Conservation (phyloP, 1,284 basidiomycete genomes). For the Afroboletus lepidellus region DNA sequence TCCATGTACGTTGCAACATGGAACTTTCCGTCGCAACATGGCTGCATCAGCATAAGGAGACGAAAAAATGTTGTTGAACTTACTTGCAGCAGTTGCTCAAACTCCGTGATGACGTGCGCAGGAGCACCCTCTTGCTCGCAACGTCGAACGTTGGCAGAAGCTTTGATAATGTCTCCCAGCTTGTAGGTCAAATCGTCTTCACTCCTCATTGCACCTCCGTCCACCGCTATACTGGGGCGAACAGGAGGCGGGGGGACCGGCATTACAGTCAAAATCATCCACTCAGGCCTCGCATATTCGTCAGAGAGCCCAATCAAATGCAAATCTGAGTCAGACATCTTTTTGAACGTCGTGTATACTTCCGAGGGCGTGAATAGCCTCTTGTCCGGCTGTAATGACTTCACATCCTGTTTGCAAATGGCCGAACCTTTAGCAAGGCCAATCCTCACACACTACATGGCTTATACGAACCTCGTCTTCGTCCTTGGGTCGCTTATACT, state of each 20-base stretch:
- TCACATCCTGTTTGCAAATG: slow-evolving; percentile 60
- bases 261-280: slow-evolving; percentile 99
- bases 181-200: slow-evolving; percentile 99
- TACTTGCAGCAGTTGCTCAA: slow-evolving; percentile 91
- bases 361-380: slow-evolving; percentile 85
- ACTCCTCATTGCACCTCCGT: slow-evolving; percentile 93
- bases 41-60: slow-evolving; percentile 7
- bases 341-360: slow-evolving; percentile 90
- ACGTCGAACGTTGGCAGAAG: slow-evolving; percentile 87
- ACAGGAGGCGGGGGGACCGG: slow-evolving; percentile 98
- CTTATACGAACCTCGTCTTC: slow-evolving; percentile 82
- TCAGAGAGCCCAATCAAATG: slow-evolving; percentile 90
- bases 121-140: slow-evolving; percentile 98
- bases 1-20: slow-evolving; percentile 99
- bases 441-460: neutral
- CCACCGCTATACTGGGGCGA: slow-evolving; percentile 94
- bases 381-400: slow-evolving; percentile 88
- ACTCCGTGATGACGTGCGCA: slow-evolving; percentile 93
- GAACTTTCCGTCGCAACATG: slow-evolving; percentile 53
- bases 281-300: slow-evolving; percentile 95
- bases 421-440: slow-evolving; percentile 3
- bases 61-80: slow-evolving; percentile 29
- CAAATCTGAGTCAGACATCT: slow-evolving; percentile 91
- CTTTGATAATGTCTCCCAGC: slow-evolving; percentile 95
- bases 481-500: slow-evolving; percentile 91